Conservation (phyloP, 495 filamentous ascomycete species). For the Aspergillus panamensis region DNA sequence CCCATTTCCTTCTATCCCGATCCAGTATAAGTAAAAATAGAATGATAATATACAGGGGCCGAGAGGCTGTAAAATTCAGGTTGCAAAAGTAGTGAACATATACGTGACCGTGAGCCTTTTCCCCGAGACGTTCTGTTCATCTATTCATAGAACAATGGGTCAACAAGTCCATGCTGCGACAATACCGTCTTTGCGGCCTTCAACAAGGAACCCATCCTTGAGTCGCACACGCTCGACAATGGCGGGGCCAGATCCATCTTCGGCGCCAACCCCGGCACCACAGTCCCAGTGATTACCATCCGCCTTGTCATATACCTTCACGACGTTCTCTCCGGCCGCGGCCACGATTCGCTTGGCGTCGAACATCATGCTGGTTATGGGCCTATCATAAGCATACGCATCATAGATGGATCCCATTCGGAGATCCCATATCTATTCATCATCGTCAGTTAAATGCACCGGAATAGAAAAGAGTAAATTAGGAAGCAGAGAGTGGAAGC, state of each 20-base stretch:
- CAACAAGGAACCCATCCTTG: slow-evolving; percentile 90
- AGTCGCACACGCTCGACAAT: slow-evolving; percentile 86
- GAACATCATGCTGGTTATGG: slow-evolving; percentile 97
- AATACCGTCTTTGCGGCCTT: slow-evolving; percentile 83
- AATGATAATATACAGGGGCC: slow-evolving; percentile 19
- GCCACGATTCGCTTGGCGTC: slow-evolving; percentile 86
- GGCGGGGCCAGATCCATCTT: slow-evolving; percentile 59
- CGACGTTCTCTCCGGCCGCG: slow-evolving; percentile 85
- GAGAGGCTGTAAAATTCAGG: slow-evolving; percentile 4
- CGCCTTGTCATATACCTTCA: slow-evolving; percentile 97
- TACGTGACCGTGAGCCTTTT: background rate
- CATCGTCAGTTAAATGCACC: slow-evolving; percentile 13
- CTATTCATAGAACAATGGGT: slow-evolving; percentile 10
- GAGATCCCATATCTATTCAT: slow-evolving; percentile 90
- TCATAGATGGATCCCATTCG: slow-evolving; percentile 94
- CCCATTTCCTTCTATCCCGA: slow-evolving; percentile 14
- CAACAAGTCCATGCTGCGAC: slow-evolving; percentile 92
- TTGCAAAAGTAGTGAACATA: slow-evolving; percentile 9
- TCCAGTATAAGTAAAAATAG: slow-evolving; percentile 9
- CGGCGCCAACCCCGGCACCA: slow-evolving; percentile 68
- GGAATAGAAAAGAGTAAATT: background rate
- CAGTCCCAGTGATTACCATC: slow-evolving; percentile 97
- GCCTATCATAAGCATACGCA: slow-evolving; percentile 91
- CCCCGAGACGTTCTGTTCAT: background rate
- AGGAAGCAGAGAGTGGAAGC: slow-evolving; percentile 26